Evolutionary conservation across 2,329 filamentous ascomycete genomes (phyloP), one percentile per base, ranked within the genome.

Genomic region (Colletotrichum sp.): DNA sequence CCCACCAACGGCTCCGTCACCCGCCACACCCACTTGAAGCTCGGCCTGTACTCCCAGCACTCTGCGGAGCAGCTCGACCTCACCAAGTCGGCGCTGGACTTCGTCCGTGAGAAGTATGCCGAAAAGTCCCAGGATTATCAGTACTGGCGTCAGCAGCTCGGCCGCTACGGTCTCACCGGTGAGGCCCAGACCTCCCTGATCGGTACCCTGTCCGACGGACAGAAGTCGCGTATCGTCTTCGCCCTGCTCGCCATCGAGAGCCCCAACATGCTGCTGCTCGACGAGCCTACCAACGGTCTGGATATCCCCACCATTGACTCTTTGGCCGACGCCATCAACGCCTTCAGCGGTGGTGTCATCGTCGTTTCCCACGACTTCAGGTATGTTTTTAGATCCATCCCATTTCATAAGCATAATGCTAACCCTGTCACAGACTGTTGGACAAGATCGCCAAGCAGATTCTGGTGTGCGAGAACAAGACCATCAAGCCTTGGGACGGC

Each of bases 401-500:
- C 6, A 15, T 1, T 18, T 2, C 5, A n/a, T n/a, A 57, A 16
- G 24, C 32, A 52, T 10, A 60, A 57, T 77, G 64, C 78, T 84
- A 79, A 81, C 68, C 32, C 21, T 12, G 52, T 26, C 8, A 72
- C 74, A 98, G 96, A 90, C 90, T 99, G 83, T 93, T 99, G 79
- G 97, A 99, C 92, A 98, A 98, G 91, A 99, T 99, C 85, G 97
- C 97, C 81, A 99, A 99, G 92, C 95, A 99, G 87, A 99, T 99
- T 87, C 93, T 99, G 88, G 97, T 99, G 72, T 99, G 98, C 88
- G 97, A 99, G 89, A 96, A 99, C 93, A 96, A 96, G 91, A 96
- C 96, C 16, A 96, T 99, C 81, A 93, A 91, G 81, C 88, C 92
- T 82, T 99, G 97, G 97, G 93, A 96, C 78, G 96, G 96, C 81